Evolutionary conservation across 164 flowering plant species (phyloP), one percentile per base, ranked within the genome.

Genomic region (Akebia trifoliata): DNA sequence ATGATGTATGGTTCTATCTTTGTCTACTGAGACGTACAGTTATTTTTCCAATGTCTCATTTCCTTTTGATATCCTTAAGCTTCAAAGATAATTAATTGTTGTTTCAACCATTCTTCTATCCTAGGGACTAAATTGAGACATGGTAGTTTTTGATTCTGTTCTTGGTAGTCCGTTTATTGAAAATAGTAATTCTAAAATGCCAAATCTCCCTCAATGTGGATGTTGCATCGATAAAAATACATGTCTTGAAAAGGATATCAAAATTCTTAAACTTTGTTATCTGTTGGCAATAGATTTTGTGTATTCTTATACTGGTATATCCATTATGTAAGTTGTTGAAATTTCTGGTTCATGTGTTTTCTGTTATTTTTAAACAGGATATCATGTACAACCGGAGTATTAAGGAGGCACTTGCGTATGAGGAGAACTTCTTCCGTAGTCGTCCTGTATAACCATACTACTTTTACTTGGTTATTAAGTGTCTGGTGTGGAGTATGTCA

Each of bases 351-450:
- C 28, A 9, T 8, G 31, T 65, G 35, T 35, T 44, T 6, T 64
- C 17, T 21, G 17, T 17, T 54, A 44, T 11, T 52, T 20, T 8
- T 49, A 22, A 60, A 61, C 84, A 90, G 99, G 99, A 90, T 69
- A 86, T 93, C 62, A 51, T 70, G 56, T 57, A 75, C 28, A 90
- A 93, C 64, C 76, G 82, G 42, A 85, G 92, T 67, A 81, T 93
- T 50, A 87, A 87, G 63, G 96, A 90, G 65, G 99, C 97, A 40
- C 86, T 93, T 53, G 65, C 76, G 8, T 81, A 84, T 5, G 98
- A 93, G 70, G 98, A 90, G 66, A 81, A 86, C 61, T 93, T 90
- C 69, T 93, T 90, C 64, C 90, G 89, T 34, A 81, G 84, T 65
- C 83, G 76, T 40, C 95, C 94, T 50, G 99, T 93, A 87, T 69